A percentile compares a stretch with the other conserved stretches of the same genome.
These are phyloP conservation scores for Candida anutae DNA, from an alignment of 1,139 yeast species.

Conservation along the genomic window DNA sequence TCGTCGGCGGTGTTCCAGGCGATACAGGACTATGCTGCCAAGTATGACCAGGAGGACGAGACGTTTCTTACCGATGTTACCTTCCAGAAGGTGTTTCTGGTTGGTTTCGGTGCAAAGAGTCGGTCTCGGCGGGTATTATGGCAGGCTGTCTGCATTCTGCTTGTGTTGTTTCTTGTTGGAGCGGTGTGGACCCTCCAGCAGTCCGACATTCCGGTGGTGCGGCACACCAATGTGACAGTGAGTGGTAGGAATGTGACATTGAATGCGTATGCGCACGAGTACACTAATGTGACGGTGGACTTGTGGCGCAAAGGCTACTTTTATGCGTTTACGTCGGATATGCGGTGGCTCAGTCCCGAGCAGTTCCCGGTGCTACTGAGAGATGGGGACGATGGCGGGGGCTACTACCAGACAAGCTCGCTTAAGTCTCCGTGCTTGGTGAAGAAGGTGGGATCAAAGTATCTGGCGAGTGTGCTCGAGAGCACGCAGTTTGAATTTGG, in stretches of 20 bases:
- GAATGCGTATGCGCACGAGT: slow-evolving; percentile 20
- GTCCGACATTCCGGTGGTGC: no score
- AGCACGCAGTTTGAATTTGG: slow-evolving; percentile 21
- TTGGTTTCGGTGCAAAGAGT: slow-evolving; percentile 14
- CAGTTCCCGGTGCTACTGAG: slow-evolving; percentile 31
- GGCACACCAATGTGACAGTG: slow-evolving; percentile 22
- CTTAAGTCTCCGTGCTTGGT: slow-evolving; percentile 12
- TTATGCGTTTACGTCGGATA: slow-evolving; percentile 10
- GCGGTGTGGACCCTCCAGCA: no score
- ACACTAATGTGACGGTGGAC: slow-evolving; percentile 24
- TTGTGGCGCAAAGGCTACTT: slow-evolving; percentile 18
- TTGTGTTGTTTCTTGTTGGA: no score
- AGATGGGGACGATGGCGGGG: slow-evolving; percentile 6
- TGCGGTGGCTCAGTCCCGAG: slow-evolving; percentile 22
- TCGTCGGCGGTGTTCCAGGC: slow-evolving; percentile 25
- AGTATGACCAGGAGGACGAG: slow-evolving; percentile 8
- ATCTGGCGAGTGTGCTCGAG: slow-evolving; percentile 14
- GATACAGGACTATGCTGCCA: slow-evolving; percentile 13
- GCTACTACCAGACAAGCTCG: slow-evolving; percentile 26
- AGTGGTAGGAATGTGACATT: slow-evolving; percentile 26
- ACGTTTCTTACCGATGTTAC: slow-evolving; percentile 18
- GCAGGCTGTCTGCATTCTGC: no score
- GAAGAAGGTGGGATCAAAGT: slow-evolving; percentile 15
- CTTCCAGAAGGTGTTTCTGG: slow-evolving; percentile 18
- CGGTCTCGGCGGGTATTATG: no score